Base-by-base conservation (phyloP, 768 basidiomycete genomes). In the Amylocystis lapponica region DNA sequence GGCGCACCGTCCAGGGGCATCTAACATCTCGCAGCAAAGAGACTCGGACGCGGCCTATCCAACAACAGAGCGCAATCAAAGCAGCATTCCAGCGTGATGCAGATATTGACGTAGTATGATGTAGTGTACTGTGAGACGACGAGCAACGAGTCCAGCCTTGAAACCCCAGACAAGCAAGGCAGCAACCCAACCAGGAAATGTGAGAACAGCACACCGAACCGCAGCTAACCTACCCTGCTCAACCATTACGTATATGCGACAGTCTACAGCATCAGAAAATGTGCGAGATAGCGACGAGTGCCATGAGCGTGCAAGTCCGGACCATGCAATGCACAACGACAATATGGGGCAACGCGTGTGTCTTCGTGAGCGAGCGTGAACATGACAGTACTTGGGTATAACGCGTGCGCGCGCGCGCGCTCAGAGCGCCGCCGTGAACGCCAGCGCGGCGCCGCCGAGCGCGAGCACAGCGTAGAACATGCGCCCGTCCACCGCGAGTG, bases 351-450 rank as follows among this genome's bases (percentile, higher is more conserved):
- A 37, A 37, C 23, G 19, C 3, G 7, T 25, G 22, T 22, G 36
- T 7, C 35, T 16, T 20, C 32, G 13, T 11, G 13, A 25, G 4
- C 12, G 10, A 33, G 30, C 11, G 20, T 6, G 23, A 22, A 19
- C 16, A 29, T 21, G 14, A 26, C 12, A 21, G 16, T 8, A 19
- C 12, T 19, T 5, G 23, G 23, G 25, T 21, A 27, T 19, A 26
- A n/a, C n/a, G n/a, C 19, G 14, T 33, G 36, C 6, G 36, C 7
- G n/a, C n/a, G n/a, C n/a, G n/a, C n/a, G n/a, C n/a, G n/a, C 26
- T 53, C 41, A 59, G 23, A 59, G 48, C 20, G 49, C 52, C 2
- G 46, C 47, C 5, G 48, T 51, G 46, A 55, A 57, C 27, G 56
- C 49, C 27, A 55, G 34, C 26, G 56, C 58, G 10, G 54, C 50